Percentiles rank a stretch among this genome's conserved stretches.
These are phyloP conservation scores for Eragrostis curvula DNA, from an alignment of 176 grass and related monocot species.

Conservation along the genomic window DNA sequence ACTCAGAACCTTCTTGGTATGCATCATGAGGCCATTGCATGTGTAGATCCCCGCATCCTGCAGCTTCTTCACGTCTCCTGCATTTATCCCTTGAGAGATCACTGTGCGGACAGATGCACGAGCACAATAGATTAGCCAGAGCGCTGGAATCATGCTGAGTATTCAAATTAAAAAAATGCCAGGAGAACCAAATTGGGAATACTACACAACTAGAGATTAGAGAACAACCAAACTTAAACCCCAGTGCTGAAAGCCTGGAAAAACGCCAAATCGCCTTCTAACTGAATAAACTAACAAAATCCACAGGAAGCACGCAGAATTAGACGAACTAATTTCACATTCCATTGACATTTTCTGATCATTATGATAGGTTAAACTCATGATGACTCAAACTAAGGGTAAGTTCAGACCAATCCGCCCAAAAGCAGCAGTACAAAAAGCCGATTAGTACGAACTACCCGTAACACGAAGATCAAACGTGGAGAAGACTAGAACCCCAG, in stretches of 20 bases:
- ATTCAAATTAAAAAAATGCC: conserved; percentile 6
- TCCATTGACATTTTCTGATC: background rate
- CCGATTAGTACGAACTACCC: background rate
- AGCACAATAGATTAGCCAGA: background rate
- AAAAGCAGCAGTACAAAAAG: background rate
- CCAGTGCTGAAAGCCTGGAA: background rate
- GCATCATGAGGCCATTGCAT: conserved; percentile 98
- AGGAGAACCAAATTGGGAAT: background rate
- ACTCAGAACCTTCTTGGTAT: conserved; percentile 81
- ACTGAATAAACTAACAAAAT: background rate
- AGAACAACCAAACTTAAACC: background rate
- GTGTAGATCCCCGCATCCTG: conserved; percentile 96
- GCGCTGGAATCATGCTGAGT: background rate
- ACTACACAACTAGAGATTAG: background rate
- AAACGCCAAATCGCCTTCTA: conserved; percentile 19
- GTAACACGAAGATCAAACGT: background rate
- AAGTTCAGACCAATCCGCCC: background rate
- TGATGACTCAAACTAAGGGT: background rate
- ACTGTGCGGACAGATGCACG: conserved; percentile 49
- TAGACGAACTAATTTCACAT: background rate
- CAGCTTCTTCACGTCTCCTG: conserved; percentile 91
- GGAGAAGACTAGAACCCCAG: background rate
- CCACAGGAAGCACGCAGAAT: background rate
- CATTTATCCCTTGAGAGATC: conserved; percentile 88
- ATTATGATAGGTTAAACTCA: no score